These are phyloP conservation scores for Acmispon strigosus DNA, from an alignment of 306 rosid species.

Conservation along the genomic window DNA sequence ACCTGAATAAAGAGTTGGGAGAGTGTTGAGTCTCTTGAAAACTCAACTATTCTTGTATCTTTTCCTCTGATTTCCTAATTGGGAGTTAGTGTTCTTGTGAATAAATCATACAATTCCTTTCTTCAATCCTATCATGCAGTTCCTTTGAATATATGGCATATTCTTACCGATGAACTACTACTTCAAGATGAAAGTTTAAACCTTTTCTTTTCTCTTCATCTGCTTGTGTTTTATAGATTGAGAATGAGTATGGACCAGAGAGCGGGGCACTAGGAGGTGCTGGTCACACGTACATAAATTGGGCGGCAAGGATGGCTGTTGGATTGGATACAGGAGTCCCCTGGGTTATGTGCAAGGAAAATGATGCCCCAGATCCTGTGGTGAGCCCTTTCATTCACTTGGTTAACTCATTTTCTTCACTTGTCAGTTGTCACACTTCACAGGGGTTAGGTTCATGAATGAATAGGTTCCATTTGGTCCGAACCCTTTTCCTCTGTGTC, in stretches of 20 bases:
- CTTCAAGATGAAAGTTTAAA: background rate
- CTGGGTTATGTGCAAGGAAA: constrained; percentile 99
- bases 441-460: background rate
- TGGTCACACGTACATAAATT: constrained; percentile 64
- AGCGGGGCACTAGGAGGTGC: constrained; percentile 54
- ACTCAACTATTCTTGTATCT: no score
- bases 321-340: constrained; percentile 85
- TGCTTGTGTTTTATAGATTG: constrained; percentile 46
- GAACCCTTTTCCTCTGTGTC: background rate
- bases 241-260: constrained; percentile 85
- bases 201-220: background rate
- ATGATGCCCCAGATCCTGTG: constrained; percentile 96
- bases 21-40: no score
- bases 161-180: background rate
- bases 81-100: no score
- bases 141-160: background rate
- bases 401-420: background rate
- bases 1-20: no score
- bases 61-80: no score
- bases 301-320: constrained; percentile 99
- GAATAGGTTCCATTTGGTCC: background rate
- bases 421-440: background rate
- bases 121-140: background rate
- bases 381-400: constrained; percentile 33
- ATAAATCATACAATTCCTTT: no score